Evolutionary conservation across 2,329 filamentous ascomycete species (phyloP).

Genomic region (Colletotrichum sp.): DNA sequence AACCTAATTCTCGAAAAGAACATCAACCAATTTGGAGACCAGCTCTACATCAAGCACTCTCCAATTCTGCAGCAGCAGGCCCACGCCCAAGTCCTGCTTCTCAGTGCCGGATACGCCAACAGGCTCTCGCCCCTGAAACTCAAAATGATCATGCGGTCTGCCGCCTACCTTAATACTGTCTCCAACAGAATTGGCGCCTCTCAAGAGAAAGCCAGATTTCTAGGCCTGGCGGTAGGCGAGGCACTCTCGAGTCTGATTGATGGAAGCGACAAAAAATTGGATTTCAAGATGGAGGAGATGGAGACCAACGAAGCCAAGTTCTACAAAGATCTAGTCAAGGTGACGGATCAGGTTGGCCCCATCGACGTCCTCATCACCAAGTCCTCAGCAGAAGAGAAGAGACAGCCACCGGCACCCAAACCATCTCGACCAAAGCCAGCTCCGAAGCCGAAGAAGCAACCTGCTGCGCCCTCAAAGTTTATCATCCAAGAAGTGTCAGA

Average conservation of each 20-base stretch:
- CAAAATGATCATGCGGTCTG: constrained; percentile 71
- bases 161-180: constrained; percentile 75
- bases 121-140: constrained; percentile 70
- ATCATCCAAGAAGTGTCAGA: constrained; percentile 71
- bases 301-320: constrained; percentile 74
- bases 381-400: constrained; percentile 19
- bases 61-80: constrained; percentile 92
- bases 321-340: constrained; percentile 71
- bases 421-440: constrained; percentile 21
- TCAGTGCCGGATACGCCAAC: constrained; percentile 78
- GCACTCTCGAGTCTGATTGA: constrained; percentile 68
- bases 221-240: constrained; percentile 89
- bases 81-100: constrained; percentile 78
- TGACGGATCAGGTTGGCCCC: constrained; percentile 68
- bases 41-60: constrained; percentile 84
- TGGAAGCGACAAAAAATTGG: constrained; percentile 74
- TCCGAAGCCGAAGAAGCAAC: constrained; percentile 30
- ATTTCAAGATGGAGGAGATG: constrained; percentile 84
- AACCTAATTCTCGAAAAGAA: constrained; percentile 68
- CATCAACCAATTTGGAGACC: constrained; percentile 80
- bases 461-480: constrained; percentile 41
- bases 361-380: constrained; percentile 52
- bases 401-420: not conserved
- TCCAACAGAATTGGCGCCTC: constrained; percentile 85
- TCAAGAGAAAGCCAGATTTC: constrained; percentile 75